phyloP scores from a whole-genome alignment of 2,329 filamentous ascomycete species.

The Tympanopsis confertula region DNA sequence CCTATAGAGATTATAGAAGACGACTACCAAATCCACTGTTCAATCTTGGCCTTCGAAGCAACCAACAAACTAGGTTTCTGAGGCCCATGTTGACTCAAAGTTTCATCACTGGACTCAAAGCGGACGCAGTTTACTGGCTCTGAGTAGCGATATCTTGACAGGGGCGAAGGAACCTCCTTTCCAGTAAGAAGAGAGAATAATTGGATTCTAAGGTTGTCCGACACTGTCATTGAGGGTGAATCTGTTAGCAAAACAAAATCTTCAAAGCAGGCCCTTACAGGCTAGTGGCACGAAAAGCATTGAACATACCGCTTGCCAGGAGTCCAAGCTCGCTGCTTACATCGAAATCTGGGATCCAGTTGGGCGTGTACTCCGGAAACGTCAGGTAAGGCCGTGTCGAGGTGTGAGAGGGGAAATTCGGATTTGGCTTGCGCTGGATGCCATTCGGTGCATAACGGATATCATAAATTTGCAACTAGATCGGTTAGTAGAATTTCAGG shows the following conservation, averaged over 20 bases:
- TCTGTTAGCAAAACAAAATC: too few relatives aligned
- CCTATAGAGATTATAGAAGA: too few relatives aligned
- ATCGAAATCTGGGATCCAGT: constrained; percentile 18
- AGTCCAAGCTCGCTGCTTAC: constrained; percentile 21
- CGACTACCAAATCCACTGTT: neutral
- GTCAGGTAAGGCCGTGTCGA: constrained; percentile 20
- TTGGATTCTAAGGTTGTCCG: constrained; percentile 17
- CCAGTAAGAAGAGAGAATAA: constrained; percentile 23
- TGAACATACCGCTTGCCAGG: constrained; percentile 19
- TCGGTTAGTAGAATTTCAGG: neutral
- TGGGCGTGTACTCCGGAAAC: constrained; percentile 17
- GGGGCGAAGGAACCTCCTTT: constrained; percentile 14
- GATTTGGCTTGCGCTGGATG: constrained; percentile 5
- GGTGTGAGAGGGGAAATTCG: constrained; percentile 12
- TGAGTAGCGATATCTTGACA: constrained; percentile 6
- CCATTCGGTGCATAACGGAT: constrained; percentile 18
- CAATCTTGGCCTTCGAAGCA: neutral
- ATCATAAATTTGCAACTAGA: constrained; percentile 26
- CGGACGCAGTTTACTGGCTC: neutral
- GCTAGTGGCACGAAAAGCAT: constrained; percentile 2
- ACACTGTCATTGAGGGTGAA: constrained; percentile 10
- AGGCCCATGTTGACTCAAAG: neutral
- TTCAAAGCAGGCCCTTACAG: too few relatives aligned
- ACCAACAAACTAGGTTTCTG: neutral
- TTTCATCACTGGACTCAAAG: neutral